A percentile compares a stretch with the other conserved stretches of the same genome.
Conservation (phyloP, 192 early-diverging fungal genomes). For the Backusella westeae region DNA sequence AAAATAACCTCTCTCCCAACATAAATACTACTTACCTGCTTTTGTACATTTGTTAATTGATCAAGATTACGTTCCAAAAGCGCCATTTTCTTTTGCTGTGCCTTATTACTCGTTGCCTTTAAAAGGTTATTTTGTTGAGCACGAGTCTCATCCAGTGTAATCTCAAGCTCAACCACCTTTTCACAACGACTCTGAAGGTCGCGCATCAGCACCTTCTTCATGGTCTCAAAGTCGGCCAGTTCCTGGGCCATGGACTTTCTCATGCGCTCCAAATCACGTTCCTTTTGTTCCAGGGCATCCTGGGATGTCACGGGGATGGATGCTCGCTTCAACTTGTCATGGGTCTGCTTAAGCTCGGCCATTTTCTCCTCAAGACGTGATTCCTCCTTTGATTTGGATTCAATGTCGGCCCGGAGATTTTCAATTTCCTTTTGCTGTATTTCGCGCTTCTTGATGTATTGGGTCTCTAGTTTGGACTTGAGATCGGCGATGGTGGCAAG, state of each 20-base stretch:
- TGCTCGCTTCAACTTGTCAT: constrained; percentile 51
- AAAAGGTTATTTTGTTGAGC: constrained; percentile 88
- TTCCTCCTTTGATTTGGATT: constrained; percentile 68
- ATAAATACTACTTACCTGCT: constrained; percentile 47
- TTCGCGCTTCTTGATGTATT: constrained; percentile 79
- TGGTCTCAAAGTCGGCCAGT: constrained; percentile 91
- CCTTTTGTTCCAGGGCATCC: constrained; percentile 42
- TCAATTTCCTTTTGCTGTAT: constrained; percentile 74
- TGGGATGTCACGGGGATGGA: neutral
- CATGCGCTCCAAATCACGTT: constrained; percentile 77
- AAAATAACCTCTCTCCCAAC: neutral
- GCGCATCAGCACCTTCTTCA: constrained; percentile 98
- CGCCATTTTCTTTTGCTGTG: constrained; percentile 92
- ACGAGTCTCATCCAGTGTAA: constrained; percentile 91
- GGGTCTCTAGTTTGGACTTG: constrained; percentile 82
- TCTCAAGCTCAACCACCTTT: constrained; percentile 96
- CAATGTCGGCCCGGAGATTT: constrained; percentile 66
- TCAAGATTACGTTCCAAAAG: constrained; percentile 96
- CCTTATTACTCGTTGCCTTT: constrained; percentile 75
- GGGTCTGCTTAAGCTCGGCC: constrained; percentile 57
- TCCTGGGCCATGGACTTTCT: constrained; percentile 44
- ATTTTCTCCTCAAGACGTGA: constrained; percentile 54
- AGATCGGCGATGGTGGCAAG: constrained; percentile 81
- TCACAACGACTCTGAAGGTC: constrained; percentile 97
- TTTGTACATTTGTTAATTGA: constrained; percentile 93